phyloP scores from a whole-genome alignment of 208 protist species.

The Acanthamoeba healyi region DNA sequence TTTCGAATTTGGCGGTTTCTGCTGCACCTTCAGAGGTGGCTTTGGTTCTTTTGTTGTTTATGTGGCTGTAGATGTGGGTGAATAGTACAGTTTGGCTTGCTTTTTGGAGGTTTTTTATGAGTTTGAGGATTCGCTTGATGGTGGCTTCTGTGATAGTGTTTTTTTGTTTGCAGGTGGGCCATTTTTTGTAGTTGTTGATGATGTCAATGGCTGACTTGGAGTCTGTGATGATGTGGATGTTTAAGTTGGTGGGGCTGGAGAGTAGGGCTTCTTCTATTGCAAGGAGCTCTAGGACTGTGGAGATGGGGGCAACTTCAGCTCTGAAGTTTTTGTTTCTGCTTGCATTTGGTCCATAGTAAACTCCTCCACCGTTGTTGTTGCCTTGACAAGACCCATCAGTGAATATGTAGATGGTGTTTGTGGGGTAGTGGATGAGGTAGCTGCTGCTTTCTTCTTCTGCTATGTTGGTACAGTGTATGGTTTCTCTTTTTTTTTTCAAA shows the following conservation, averaged over 20 bases:
- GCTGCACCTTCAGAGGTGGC: no score
- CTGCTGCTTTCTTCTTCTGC: not conserved
- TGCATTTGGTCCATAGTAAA: not conserved
- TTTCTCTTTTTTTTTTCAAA: not conserved
- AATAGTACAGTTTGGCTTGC: not conserved
- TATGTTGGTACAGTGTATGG: not conserved
- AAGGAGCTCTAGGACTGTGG: not conserved
- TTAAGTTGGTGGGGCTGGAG: not conserved
- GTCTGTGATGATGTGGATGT: not conserved
- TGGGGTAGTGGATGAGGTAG: not conserved
- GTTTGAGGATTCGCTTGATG: not conserved
- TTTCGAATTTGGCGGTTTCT: no score
- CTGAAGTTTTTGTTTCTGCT: not conserved
- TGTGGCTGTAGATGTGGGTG: not conserved
- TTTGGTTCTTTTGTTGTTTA: not conserved
- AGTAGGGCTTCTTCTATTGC: not conserved
- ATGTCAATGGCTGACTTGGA: not conserved
- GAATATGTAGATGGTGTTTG: not conserved
- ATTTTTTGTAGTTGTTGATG: not conserved
- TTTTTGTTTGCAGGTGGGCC: not conserved
- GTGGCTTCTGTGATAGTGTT: not conserved
- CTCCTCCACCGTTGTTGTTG: no score
- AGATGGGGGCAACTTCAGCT: not conserved
- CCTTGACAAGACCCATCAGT: not conserved
- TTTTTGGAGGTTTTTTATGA: rapidly evolving